A percentile compares a stretch with the other conserved stretches of the same genome.
phyloP scores from a whole-genome alignment of 2,329 filamentous ascomycete genomes.

The Magnaporthiopsis poae region DNA sequence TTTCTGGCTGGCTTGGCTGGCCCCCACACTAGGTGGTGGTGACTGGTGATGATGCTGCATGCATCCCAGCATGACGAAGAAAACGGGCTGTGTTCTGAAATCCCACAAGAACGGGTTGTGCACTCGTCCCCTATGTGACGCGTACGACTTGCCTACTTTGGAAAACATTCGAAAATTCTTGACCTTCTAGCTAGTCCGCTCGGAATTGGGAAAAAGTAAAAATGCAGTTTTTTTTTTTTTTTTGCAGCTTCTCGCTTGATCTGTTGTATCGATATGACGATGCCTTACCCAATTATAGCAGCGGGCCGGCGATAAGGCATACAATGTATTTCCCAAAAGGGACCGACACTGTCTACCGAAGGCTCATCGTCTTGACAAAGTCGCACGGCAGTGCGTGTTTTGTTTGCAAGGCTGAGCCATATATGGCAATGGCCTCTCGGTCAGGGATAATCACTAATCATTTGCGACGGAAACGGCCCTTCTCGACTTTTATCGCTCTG shows the following conservation, averaged over 20 bases:
- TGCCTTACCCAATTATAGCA: background rate
- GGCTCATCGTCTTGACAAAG: too few relatives aligned
- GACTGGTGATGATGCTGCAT: background rate
- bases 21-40: background rate
- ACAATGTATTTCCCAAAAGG: too few relatives aligned
- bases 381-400: too few relatives aligned
- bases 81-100: background rate
- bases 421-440: too few relatives aligned
- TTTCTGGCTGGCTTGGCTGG: too few relatives aligned
- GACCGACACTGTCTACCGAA: too few relatives aligned
- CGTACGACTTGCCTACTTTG: background rate
- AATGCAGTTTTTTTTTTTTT: too few relatives aligned
- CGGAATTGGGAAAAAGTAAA: background rate
- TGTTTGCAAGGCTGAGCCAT: too few relatives aligned
- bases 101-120: background rate
- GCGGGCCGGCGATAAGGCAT: background rate
- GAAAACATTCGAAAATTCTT: background rate
- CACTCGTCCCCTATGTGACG: background rate
- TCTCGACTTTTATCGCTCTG: too few relatives aligned
- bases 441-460: too few relatives aligned
- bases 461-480: too few relatives aligned
- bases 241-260: background rate
- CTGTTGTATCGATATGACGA: background rate
- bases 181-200: background rate
- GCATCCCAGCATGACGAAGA: too few relatives aligned